These are phyloP conservation scores for Annulohypoxylon stygium DNA, from an alignment of 495 filamentous ascomycete genomes.

Conservation along the genomic window DNA sequence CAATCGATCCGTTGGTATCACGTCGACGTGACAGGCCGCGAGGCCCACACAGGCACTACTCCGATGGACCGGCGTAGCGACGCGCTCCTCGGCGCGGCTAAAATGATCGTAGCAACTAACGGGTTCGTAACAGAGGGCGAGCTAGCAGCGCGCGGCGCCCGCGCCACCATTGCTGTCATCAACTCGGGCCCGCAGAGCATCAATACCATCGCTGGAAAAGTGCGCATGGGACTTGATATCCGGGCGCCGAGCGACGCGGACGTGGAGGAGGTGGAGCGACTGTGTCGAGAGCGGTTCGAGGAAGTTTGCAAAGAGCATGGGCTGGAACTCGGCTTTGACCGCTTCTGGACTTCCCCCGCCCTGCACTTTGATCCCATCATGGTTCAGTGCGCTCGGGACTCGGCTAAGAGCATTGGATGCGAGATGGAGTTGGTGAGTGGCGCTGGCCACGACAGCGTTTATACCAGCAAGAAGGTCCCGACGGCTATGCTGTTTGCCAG, in stretches of 20 bases:
- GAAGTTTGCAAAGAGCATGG: background rate
- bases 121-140: conserved; percentile 50
- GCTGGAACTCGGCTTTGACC: background rate
- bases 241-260: conserved; percentile 70
- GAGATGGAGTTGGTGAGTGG: conserved; percentile 48
- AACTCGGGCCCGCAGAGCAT: conserved; percentile 61
- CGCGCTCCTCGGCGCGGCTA: conserved; percentile 63
- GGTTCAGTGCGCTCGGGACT: background rate
- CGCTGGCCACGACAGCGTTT: conserved; percentile 67
- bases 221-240: conserved; percentile 76
- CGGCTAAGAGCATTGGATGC: conserved; percentile 3
- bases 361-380: background rate
- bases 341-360: background rate
- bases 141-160: conserved; percentile 47
- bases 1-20: conserved; percentile 77
- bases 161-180: conserved; percentile 76
- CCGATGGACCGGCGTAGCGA: conserved; percentile 69
- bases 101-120: conserved; percentile 74
- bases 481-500: conserved; percentile 61
- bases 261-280: conserved; percentile 67
- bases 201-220: conserved; percentile 76
- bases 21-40: conserved; percentile 41
- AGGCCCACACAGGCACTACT: conserved; percentile 81
- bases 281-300: background rate
- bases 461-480: conserved; percentile 47